phyloP scores from a whole-genome alignment of 2,329 filamentous ascomycete genomes.

The Fusarium sp. region DNA sequence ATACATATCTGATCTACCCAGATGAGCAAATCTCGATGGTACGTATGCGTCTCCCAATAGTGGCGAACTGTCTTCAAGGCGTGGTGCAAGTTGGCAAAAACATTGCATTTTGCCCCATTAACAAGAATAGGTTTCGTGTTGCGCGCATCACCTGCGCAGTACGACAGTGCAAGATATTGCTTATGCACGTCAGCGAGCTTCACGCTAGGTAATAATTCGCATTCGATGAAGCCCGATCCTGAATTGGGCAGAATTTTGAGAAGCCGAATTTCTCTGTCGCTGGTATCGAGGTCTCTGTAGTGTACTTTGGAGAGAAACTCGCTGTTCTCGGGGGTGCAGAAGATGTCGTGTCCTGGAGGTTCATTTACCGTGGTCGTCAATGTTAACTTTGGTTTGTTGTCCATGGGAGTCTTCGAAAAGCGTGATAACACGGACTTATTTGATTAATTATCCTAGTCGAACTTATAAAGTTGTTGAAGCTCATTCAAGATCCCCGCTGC shows the following conservation, averaged over 20 bases:
- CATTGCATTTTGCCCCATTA: background rate
- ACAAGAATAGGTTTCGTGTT: rapidly evolving
- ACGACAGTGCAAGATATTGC: background rate
- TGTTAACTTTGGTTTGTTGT: rapidly evolving
- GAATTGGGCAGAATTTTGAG: background rate
- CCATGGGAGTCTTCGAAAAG: background rate
- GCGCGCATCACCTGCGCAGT: background rate
- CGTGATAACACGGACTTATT: rapidly evolving
- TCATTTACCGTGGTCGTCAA: rapidly evolving
- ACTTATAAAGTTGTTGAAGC: background rate
- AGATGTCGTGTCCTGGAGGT: constrained; percentile 10
- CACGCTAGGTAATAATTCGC: background rate
- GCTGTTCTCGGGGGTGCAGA: constrained; percentile 17
- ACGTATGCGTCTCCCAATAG: background rate
- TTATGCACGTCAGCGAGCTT: background rate
- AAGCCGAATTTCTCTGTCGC: background rate
- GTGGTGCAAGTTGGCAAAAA: background rate
- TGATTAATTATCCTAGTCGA: rapidly evolving
- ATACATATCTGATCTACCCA: background rate
- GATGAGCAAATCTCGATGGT: background rate
- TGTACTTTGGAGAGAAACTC: background rate
- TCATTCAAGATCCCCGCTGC: background rate
- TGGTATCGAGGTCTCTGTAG: rapidly evolving
- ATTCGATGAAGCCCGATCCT: background rate
- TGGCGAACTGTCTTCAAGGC: background rate